Conservation (phyloP, 164 flowering plant species). For the Aristolochia californica region DNA sequence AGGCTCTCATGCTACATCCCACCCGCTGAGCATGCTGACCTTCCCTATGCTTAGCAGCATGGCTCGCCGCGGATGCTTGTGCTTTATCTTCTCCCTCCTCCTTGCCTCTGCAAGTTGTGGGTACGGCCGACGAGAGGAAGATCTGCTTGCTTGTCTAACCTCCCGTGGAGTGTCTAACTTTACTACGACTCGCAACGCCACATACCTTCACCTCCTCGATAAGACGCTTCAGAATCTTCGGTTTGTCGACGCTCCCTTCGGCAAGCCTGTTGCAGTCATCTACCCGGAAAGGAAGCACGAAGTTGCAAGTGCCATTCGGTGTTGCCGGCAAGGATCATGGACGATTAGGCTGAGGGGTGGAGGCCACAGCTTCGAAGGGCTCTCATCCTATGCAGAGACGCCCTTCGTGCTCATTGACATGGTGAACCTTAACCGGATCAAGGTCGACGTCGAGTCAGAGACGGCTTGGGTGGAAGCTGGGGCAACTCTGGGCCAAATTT, state of each 20-base stretch:
- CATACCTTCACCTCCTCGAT: constrained; percentile 7
- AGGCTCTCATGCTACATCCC: too few relatives aligned
- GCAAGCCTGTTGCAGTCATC: constrained; percentile 12
- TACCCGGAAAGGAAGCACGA: constrained; percentile 14
- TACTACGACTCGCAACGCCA: constrained; percentile 2
- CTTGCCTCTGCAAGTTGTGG: background rate
- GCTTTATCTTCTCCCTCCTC: background rate
- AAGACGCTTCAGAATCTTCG: constrained; percentile 15
- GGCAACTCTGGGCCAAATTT: constrained; percentile 24
- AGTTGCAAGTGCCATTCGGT: constrained; percentile 8
- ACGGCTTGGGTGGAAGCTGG: constrained; percentile 26
- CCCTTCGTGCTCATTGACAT: constrained; percentile 19
- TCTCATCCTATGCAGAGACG: constrained; percentile 7
- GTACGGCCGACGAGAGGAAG: background rate
- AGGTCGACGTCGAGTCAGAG: constrained; percentile 10
- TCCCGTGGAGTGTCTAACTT: constrained; percentile 12
- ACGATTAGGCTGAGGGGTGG: constrained; percentile 16
- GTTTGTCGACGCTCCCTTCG: constrained; percentile 1
- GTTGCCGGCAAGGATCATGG: constrained; percentile 8
- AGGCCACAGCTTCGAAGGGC: constrained; percentile 19
- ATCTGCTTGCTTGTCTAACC: constrained; percentile 12
- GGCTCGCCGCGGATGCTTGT: background rate
- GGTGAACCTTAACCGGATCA: constrained; percentile 14
- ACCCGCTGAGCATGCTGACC: too few relatives aligned
- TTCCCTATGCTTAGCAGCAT: background rate